Evolutionary conservation across 768 basidiomycete species (phyloP).

Genomic region (Lactarius evosmus): DNA sequence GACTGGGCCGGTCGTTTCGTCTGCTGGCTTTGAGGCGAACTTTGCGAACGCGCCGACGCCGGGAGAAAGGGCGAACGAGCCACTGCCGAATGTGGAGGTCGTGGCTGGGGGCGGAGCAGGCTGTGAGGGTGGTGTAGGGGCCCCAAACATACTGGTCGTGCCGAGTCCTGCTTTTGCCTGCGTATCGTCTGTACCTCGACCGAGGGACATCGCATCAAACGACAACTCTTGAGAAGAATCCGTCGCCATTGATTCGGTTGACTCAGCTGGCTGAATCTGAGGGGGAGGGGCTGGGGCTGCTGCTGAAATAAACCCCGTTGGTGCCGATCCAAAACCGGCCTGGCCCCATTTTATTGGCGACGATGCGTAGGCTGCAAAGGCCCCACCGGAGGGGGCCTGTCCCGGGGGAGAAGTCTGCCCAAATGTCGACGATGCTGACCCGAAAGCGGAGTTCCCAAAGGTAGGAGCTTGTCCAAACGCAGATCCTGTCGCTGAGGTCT

Average conservation of each 20-base stretch:
- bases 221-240: slow-evolving; percentile 24
- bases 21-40: slow-evolving; percentile 16
- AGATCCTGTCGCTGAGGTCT: slow-evolving; percentile 14
- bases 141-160: slow-evolving; percentile 32
- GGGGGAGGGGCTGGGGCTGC: slow-evolving; percentile 10
- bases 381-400: slow-evolving; percentile 18
- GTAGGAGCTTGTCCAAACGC: slow-evolving; percentile 23
- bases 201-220: slow-evolving; percentile 33
- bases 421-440: slow-evolving; percentile 15
- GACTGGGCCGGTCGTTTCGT: slow-evolving; percentile 16
- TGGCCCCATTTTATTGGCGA: slow-evolving; percentile 31
- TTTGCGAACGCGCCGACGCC: slow-evolving; percentile 36
- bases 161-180: slow-evolving; percentile 24
- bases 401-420: slow-evolving; percentile 20
- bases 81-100: slow-evolving; percentile 21
- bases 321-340: slow-evolving; percentile 20
- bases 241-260: slow-evolving; percentile 25
- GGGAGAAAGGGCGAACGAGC: slow-evolving; percentile 30
- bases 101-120: background rate
- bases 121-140: slow-evolving; percentile 22
- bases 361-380: slow-evolving; percentile 31
- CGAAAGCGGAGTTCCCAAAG: slow-evolving; percentile 18
- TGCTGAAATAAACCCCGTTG: slow-evolving; percentile 12
- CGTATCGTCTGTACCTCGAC: slow-evolving; percentile 22
- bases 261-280: slow-evolving; percentile 18